A percentile compares a stretch with the other conserved stretches of the same genome.
Conservation (phyloP, 306 rosid genomes). For the Cicer cuneatum region DNA sequence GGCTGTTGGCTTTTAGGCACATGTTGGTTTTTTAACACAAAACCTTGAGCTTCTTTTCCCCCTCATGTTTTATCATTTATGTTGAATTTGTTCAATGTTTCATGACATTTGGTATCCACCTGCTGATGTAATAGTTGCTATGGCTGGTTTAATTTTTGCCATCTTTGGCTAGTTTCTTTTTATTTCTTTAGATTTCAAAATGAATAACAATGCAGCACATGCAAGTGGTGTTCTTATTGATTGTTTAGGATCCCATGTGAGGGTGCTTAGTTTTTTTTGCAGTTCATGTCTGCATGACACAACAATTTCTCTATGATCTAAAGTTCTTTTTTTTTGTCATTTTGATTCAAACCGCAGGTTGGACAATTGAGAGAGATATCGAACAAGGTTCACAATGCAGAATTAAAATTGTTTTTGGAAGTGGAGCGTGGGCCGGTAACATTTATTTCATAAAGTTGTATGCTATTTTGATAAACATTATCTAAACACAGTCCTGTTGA, state of each 20-base stretch:
- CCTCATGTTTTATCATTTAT: neutral
- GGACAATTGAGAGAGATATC: constrained; percentile 81
- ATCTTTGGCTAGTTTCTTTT: constrained; percentile 8
- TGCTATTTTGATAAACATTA: constrained; percentile 30
- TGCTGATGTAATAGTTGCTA: constrained; percentile 4
- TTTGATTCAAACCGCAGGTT: constrained; percentile 57
- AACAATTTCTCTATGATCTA: constrained; percentile 35
- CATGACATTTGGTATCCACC: constrained; percentile 23
- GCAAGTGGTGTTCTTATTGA: neutral
- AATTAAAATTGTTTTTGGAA: constrained; percentile 79
- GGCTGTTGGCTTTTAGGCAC: neutral
- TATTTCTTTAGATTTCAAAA: constrained; percentile 13
- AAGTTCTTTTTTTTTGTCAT: constrained; percentile 32
- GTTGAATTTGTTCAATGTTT: constrained; percentile 29
- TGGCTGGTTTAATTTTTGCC: neutral
- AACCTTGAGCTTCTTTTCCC: neutral
- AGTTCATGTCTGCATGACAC: neutral
- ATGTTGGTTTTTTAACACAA: constrained; percentile 1
- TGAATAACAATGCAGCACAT: neutral
- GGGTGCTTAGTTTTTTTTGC: neutral
- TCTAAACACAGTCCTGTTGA: constrained; percentile 17
- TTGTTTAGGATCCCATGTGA: constrained; percentile 33
- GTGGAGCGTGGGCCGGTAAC: constrained; percentile 75
- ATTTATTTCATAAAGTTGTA: constrained; percentile 34
- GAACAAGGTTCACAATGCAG: constrained; percentile 73